phyloP scores from a whole-genome alignment of 805 yeast species.

The Candida sakaeoensis region DNA sequence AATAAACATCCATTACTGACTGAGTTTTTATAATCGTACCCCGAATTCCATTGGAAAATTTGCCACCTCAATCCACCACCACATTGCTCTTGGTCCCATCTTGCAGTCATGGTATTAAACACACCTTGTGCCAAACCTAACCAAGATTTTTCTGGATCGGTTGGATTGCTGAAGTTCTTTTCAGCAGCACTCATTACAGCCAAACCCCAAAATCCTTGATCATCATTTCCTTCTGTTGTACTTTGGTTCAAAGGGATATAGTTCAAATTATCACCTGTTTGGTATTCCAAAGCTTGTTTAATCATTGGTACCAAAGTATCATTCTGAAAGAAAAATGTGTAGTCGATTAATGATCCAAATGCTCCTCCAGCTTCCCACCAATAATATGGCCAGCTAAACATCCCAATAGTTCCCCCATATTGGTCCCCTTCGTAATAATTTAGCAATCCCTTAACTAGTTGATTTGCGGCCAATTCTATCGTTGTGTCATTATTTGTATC shows the following conservation, averaged over 20 bases:
- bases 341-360: slow-evolving; percentile 83
- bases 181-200: slow-evolving; percentile 93
- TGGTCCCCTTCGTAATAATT: slow-evolving; percentile 73
- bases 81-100: slow-evolving; percentile 39
- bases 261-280: slow-evolving; percentile 62
- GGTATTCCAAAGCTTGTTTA: slow-evolving; percentile 63
- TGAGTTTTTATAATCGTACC: slow-evolving; percentile 43
- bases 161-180: slow-evolving; percentile 65
- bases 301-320: slow-evolving; percentile 59
- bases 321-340: slow-evolving; percentile 67
- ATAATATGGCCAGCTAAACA: slow-evolving; percentile 87
- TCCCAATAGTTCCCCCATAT: slow-evolving; percentile 77
- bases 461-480: slow-evolving; percentile 52
- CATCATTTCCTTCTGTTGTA: slow-evolving; percentile 95
- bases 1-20: slow-evolving; percentile 44
- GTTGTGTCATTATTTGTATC: slow-evolving; percentile 41
- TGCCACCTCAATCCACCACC: slow-evolving; percentile 47
- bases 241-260: slow-evolving; percentile 87
- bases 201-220: slow-evolving; percentile 96
- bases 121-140: slow-evolving; percentile 40
- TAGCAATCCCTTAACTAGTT: slow-evolving; percentile 67
- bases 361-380: slow-evolving; percentile 99
- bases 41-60: slow-evolving; percentile 46
- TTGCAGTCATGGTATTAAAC: slow-evolving; percentile 42
- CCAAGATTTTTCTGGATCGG: slow-evolving; percentile 35